Evolutionary conservation across 345 rosid genomes (phyloP), one percentile per base, ranked within the genome.

Genomic region (Citrus reticulata): DNA sequence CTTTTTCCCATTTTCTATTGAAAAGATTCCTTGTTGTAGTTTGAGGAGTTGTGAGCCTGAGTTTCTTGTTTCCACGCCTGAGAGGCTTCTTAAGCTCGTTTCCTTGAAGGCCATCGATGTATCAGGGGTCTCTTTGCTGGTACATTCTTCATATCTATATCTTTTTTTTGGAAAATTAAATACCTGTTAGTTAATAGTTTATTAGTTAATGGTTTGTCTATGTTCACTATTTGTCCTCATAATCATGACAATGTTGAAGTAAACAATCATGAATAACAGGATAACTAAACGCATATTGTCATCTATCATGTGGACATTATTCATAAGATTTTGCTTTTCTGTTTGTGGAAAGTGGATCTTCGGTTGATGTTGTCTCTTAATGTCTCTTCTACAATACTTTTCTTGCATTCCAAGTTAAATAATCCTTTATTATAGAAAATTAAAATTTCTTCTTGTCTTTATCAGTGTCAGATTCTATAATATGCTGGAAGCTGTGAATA

Each of bases 41-140:
- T 86, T 96, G 85, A 89, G 82, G 78, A 93, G 89, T 74, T 87
- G 92, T 66, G 99, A 96, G 78, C 98, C 98, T 68, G 98, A 96
- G 85, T 93, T 91, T 88, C 86, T 96, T 59, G 89, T 94, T 68
- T 86, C 97, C 29, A 94, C 97, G 22, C 97, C 99, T 68, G 93
- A 86, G 83, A 93, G 98, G 78, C 98, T 93, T 82, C 80, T 90
- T 84, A 94, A 91, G 91, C 93, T 96, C 80, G 79, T 93, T 81
- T 82, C 88, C 70, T 35, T 86, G 82, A 90, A 90, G 84, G 97
- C 95, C 22, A 73, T 91, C 64, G 95, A 92, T 82, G 70, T 93
- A 84, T 89, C 97, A 13, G 79, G 89, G 27, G 91, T 91, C 68
- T 91, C 97, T 65, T 79, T 93, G 77, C 88, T 96, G 97, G 99